Base-by-base conservation (phyloP, 2,329 filamentous ascomycete genomes). In the Colletotrichum sidae region DNA sequence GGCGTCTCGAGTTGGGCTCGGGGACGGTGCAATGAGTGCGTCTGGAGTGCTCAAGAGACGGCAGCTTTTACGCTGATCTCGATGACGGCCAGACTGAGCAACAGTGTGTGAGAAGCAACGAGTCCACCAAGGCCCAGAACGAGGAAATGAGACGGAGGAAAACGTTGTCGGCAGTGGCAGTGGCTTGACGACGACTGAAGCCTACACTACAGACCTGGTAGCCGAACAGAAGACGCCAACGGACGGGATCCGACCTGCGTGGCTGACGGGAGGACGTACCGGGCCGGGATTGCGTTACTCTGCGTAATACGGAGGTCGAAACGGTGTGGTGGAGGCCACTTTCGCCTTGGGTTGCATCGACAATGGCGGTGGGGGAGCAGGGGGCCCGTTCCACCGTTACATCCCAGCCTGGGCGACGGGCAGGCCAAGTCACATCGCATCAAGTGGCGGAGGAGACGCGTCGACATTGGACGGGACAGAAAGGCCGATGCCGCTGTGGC, bases 311-410 rank as follows among this genome's bases (percentile, higher is more conserved):
- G 25, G 25, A 25, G 4, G 25, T 25, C 33, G 59, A 57, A 42
- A 63, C 63, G 63, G 63, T 63, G 53, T 42, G 50, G 47, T 45
- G 63, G 52, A 52, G 34, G 8, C 53, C 15, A 41, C 47, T 17
- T 41, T 17, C n/a, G 17, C 15, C n/a, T 55, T 37, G 25, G 47
- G 47, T 39, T 35, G 35, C 58, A 65, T 49, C 12, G 41, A 37
- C 39, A 35, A 46, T 39, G 39, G 33, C 13, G n/a, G 33, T 50
- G 53, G 59, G 38, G 58, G n/a, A 25, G n/a, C n/a, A 65, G 45
- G 37, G 62, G 63, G 58, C 13, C 57, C 58, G 63, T 66, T 66
- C 53, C 58, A 66, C 52, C 63, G 63, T 66, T 66, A 39, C 63
- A 63, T 63, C 25, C 25, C 25, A 25, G 25, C 25, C 25, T 53